Evolutionary conservation across 371 early-diverging fungal genomes (phyloP), one percentile per base, ranked within the genome.

Genomic region (Lichtheimia corymbifera): DNA sequence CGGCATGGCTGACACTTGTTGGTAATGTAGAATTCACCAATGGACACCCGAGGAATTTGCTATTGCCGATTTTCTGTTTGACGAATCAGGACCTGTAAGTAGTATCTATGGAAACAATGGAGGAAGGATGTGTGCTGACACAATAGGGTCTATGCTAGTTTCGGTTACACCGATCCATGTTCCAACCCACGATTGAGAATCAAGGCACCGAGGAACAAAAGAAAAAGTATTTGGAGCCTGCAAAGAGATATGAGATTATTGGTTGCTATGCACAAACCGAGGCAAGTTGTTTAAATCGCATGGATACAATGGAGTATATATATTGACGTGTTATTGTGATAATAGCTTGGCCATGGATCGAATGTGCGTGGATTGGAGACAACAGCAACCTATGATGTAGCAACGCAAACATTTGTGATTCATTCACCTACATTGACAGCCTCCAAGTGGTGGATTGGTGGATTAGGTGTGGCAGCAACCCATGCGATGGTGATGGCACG

Each of bases 371-470:
- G 91, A 2, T 75, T 94, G n/a, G 93, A 93, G 68, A 94, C 94
- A 13, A 92, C 93, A 0, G 93, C 93, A 6, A 91, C 92, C 2
- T 93, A 80, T 62, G 72, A 86, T 22, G 83, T 83, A 11, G 83
- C 82, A 62, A 85, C 90, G 4, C 81, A 89, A 47, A 85, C 88
- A 53, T 93, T 87, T 59, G 86, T 85, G 28, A 76, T 94, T 44
- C 86, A 93, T 66, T 86, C 89, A n/a, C 91, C 94, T 42, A 85
- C 80, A 3, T 65, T 93, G 25, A 85, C 90, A 1, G 61, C 92
- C 9, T 81, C 91, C 41, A 92, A 89, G 70, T 94, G 93, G 93
- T 95, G 95, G 95, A 93, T 93, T 65, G 95, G 95, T 64, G 94
- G 94, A 40, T 78, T 90, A 0, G 93, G 91, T 25, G 87, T 87